Percentiles rank a stretch among this genome's conserved stretches.
phyloP scores from a whole-genome alignment of 2,329 filamentous ascomycete genomes.

The Penicillium sclerotiorum region DNA sequence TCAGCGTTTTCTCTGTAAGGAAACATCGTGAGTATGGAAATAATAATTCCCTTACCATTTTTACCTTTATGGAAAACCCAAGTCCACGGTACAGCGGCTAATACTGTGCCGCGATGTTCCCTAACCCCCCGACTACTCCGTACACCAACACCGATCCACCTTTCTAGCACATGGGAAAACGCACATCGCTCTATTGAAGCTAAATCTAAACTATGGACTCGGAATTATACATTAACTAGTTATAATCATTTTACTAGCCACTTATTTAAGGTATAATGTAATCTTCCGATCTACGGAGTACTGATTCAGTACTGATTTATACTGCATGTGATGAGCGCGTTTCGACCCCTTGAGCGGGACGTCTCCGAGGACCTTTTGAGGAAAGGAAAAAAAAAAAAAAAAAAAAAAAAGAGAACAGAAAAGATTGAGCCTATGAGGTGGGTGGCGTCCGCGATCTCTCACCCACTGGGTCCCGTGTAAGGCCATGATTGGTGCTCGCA shows the following conservation, averaged over 20 bases:
- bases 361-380: conserved; percentile 21
- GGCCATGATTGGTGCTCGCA: conserved; percentile 26
- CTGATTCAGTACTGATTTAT: background rate
- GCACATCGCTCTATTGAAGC: no score
- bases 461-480: conserved; percentile 15
- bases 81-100: conserved; percentile 17
- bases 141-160: background rate
- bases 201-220: background rate
- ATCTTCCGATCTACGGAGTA: background rate
- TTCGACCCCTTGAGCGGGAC: conserved; percentile 4
- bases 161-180: background rate
- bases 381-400: background rate
- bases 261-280: no score
- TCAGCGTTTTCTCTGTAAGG: no score
- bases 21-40: background rate
- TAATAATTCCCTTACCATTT: background rate
- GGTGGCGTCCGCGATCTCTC: conserved; percentile 30
- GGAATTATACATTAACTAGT: no score
- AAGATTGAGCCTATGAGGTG: conserved; percentile 33
- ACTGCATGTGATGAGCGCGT: conserved; percentile 3
- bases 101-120: background rate
- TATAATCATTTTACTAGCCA: no score
- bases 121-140: conserved; percentile 3
- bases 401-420: conserved; percentile 10
- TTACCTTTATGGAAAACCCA: conserved; percentile 10